Percentiles rank a stretch among this genome's conserved stretches.
phyloP scores from a whole-genome alignment of 306 rosid genomes.

The Canavalia ensiformis region DNA sequence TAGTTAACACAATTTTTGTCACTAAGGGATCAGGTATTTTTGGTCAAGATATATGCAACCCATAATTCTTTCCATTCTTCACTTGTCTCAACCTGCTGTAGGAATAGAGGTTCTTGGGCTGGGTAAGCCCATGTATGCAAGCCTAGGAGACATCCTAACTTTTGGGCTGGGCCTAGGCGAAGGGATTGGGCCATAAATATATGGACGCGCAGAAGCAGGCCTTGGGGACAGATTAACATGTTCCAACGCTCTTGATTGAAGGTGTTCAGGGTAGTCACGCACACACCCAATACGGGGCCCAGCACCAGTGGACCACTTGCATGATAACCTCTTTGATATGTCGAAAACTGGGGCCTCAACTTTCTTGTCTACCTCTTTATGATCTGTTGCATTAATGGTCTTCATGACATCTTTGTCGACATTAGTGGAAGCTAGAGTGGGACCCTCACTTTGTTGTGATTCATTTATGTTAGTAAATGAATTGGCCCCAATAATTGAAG shows the following conservation, averaged over 20 bases:
- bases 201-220: constrained; percentile 52
- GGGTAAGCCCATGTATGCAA: constrained; percentile 83
- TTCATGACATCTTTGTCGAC: constrained; percentile 27
- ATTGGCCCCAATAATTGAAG: constrained; percentile 50
- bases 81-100: constrained; percentile 40
- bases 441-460: constrained; percentile 47
- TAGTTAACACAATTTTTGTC: neutral
- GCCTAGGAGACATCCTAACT: constrained; percentile 80
- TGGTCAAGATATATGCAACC: too few species aligned
- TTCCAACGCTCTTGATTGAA: constrained; percentile 89
- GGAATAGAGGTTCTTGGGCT: constrained; percentile 78
- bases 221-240: constrained; percentile 87
- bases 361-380: constrained; percentile 47
- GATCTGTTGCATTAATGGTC: constrained; percentile 21
- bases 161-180: constrained; percentile 98
- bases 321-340: constrained; percentile 63
- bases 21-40: neutral
- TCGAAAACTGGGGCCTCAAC: constrained; percentile 53
- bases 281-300: constrained; percentile 96
- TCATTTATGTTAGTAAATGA: constrained; percentile 49
- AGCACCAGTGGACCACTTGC: constrained; percentile 87
- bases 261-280: constrained; percentile 87
- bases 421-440: constrained; percentile 10
- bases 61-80: neutral
- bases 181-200: constrained; percentile 85